Conservation (phyloP, 2,329 filamentous ascomycete genomes). For the Aureobasidium lini region DNA sequence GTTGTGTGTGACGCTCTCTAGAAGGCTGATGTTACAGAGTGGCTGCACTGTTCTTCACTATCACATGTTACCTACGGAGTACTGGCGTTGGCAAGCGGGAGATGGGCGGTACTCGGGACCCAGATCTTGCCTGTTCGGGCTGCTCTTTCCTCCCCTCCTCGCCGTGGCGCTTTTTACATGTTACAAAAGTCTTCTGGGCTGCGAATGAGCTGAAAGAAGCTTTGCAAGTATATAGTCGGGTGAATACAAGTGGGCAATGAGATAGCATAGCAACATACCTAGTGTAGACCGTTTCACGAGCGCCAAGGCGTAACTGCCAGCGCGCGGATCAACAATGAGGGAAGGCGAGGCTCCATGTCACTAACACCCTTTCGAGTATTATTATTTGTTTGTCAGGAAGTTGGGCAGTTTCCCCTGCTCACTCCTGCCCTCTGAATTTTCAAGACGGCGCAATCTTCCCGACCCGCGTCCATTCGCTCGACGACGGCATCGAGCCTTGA, state of each 20-base stretch:
- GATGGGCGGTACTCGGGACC: conserved; percentile 4
- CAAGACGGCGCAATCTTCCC: conserved; percentile 17
- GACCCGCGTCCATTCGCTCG: conserved; percentile 18
- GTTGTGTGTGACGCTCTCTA: background rate
- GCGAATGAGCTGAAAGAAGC: background rate
- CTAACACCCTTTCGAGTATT: background rate
- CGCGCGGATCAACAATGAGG: background rate
- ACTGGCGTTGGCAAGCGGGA: background rate
- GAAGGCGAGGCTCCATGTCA: background rate
- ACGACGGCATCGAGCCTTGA: conserved; percentile 25
- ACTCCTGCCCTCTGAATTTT: conserved; percentile 10
- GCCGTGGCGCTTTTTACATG: background rate
- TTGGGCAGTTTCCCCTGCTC: conserved; percentile 7
- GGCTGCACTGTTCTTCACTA: background rate
- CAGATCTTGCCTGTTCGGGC: background rate
- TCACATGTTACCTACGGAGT: background rate
- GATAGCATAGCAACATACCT: background rate
- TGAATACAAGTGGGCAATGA: background rate
- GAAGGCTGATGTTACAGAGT: background rate
- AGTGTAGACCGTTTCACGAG: conserved; percentile 3
- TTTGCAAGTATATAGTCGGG: background rate
- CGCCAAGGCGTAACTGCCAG: conserved; percentile 10
- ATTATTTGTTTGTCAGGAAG: conserved; percentile 10
- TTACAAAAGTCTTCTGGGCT: too few relatives aligned
- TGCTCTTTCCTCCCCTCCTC: background rate